These are phyloP conservation scores for Acer campestre DNA, from an alignment of 345 rosid species.

Conservation along the genomic window DNA sequence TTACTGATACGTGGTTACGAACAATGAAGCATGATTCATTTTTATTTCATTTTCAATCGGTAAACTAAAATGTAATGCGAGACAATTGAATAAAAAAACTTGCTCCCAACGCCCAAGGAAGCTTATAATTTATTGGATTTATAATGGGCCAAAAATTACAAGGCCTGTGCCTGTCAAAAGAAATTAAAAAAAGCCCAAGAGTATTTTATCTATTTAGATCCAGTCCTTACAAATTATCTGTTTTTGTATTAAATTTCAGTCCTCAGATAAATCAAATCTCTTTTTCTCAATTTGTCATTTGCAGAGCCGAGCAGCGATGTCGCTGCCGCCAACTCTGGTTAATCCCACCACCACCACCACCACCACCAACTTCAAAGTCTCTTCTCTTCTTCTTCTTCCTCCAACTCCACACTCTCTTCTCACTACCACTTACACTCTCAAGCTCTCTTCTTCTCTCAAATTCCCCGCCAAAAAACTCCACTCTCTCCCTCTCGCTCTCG, in stretches of 20 bases:
- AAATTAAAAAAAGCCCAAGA: neutral
- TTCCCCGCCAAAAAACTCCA: constrained; percentile 30
- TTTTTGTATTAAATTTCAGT: neutral
- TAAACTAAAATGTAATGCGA: no score
- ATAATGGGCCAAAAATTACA: no score
- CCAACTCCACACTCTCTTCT: constrained; percentile 17
- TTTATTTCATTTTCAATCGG: no score
- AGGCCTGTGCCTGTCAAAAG: no score
- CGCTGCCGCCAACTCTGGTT: constrained; percentile 22
- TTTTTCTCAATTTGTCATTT: neutral
- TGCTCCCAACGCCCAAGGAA: no score
- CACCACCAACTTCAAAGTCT: constrained; percentile 2
- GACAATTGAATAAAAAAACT: no score
- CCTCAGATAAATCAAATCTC: neutral
- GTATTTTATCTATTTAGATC: neutral
- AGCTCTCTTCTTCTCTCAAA: constrained; percentile 18
- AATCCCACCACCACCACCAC: constrained; percentile 21
- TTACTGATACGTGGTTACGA: no score
- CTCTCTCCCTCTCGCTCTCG: constrained; percentile 31
- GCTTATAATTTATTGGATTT: no score
- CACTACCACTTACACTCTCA: constrained; percentile 13
- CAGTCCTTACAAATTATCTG: neutral
- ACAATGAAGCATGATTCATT: no score
- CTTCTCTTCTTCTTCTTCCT: constrained; percentile 20
- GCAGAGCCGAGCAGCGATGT: constrained; percentile 26